These are phyloP conservation scores for Cercospora sp. DNA, from an alignment of 2,329 filamentous ascomycete genomes.

Conservation along the genomic window DNA sequence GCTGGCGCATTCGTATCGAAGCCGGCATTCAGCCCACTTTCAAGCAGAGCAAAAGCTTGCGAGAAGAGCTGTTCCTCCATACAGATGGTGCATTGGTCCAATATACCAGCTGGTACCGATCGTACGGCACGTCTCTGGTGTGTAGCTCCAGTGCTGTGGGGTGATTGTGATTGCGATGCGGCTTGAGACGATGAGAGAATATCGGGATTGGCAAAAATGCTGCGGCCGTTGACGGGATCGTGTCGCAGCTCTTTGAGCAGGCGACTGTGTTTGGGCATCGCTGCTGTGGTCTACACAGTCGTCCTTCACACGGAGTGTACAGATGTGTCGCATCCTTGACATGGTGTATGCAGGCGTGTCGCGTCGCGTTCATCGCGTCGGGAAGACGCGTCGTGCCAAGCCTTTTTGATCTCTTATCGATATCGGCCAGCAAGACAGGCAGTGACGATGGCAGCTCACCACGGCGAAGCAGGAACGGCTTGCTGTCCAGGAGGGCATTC, in stretches of 20 bases:
- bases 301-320: neutral
- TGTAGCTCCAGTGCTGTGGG: slow-evolving; percentile 5
- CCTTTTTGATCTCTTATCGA: neutral
- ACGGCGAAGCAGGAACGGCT: neutral
- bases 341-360: neutral
- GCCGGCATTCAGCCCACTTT: slow-evolving; percentile 61
- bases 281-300: neutral
- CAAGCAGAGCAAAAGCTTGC: slow-evolving; percentile 56
- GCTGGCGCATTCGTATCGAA: slow-evolving; percentile 50
- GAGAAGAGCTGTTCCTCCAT: slow-evolving; percentile 69
- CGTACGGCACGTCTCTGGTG: slow-evolving; percentile 11
- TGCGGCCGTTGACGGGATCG: slow-evolving; percentile 10
- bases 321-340: neutral
- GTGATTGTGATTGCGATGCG: neutral
- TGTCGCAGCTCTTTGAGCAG: slow-evolving; percentile 19
- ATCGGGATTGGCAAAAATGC: slow-evolving; percentile 16
- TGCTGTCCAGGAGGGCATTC: neutral
- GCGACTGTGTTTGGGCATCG: slow-evolving; percentile 12
- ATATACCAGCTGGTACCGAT: slow-evolving; percentile 8
- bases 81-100: slow-evolving; percentile 39
- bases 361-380: neutral
- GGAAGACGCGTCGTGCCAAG: slow-evolving; percentile 1
- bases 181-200: slow-evolving; percentile 8
- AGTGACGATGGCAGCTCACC: neutral
- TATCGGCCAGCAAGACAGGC: neutral